phyloP scores from a whole-genome alignment of 2,329 filamentous ascomycete genomes.

The Exophiala bonariae region DNA sequence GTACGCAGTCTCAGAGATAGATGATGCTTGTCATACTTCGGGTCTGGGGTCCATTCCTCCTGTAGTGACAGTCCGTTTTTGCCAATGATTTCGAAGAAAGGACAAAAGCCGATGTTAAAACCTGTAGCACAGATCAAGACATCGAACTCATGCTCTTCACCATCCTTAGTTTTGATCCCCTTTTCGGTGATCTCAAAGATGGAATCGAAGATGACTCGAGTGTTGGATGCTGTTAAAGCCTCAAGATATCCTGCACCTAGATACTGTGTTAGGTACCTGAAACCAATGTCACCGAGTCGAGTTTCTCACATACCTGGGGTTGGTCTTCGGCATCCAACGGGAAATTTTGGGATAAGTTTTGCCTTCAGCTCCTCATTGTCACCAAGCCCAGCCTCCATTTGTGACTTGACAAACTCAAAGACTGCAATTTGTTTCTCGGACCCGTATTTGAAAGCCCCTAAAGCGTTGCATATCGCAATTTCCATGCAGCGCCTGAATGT shows the following conservation, averaged over 20 bases:
- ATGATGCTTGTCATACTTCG: too few species aligned
- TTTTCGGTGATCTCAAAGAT: slow-evolving; percentile 40
- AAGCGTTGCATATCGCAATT: background rate
- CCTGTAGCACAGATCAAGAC: slow-evolving; percentile 43
- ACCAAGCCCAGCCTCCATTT: slow-evolving; percentile 59
- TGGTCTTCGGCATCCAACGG: slow-evolving; percentile 26
- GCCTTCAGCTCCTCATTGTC: slow-evolving; percentile 22
- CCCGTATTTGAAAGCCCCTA: background rate
- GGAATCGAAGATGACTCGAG: slow-evolving; percentile 28
- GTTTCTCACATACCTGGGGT: too few species aligned
- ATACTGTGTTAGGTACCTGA: too few species aligned
- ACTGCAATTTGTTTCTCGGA: background rate
- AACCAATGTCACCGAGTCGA: too few species aligned
- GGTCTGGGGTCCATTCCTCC: slow-evolving; percentile 28
- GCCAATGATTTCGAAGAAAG: slow-evolving; percentile 31
- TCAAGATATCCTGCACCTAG: slow-evolving; percentile 53
- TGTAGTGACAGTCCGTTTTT: slow-evolving; percentile 27
- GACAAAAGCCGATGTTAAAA: slow-evolving; percentile 34
- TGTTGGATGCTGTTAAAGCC: slow-evolving; percentile 41
- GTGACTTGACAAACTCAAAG: background rate
- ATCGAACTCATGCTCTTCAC: slow-evolving; percentile 39
- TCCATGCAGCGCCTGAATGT: slow-evolving; percentile 15
- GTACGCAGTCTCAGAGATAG: too few species aligned
- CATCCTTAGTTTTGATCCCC: slow-evolving; percentile 41
- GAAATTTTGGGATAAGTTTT: slow-evolving; percentile 25